Evolutionary conservation across 768 basidiomycete species (phyloP).

Genomic region (Pulveroboletus frians): DNA sequence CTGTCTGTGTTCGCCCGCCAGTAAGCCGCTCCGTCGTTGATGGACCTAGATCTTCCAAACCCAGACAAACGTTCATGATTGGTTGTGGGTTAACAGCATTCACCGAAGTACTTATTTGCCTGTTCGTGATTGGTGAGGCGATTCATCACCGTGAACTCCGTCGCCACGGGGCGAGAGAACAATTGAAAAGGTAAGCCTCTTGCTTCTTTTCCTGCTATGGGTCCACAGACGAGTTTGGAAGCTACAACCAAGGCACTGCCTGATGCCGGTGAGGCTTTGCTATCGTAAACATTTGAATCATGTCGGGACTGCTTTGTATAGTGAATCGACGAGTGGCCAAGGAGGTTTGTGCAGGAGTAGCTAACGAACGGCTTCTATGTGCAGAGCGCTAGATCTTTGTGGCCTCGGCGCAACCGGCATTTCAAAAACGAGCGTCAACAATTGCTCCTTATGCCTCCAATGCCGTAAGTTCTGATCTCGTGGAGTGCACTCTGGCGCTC

Average conservation of each 20-base stretch:
- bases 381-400: conserved; percentile 73
- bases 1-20: too few species aligned
- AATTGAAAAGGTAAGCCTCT: conserved; percentile 54
- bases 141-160: not conserved
- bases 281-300: not conserved
- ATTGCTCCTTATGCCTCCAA: conserved; percentile 71
- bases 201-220: not conserved
- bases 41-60: conserved; percentile 3
- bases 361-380: not conserved
- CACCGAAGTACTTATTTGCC: conserved; percentile 49
- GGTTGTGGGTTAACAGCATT: conserved; percentile 76
- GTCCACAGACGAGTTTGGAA: conserved; percentile 34
- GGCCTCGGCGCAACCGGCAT: conserved; percentile 76
- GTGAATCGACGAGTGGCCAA: conserved; percentile 73
- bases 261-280: conserved; percentile 55
- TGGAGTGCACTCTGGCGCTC: conserved; percentile 70
- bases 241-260: conserved; percentile 80
- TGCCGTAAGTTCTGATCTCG: conserved; percentile 60
- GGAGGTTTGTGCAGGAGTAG: conserved; percentile 27
- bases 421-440: conserved; percentile 81
- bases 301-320: conserved; percentile 65
- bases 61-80: conserved; percentile 50
- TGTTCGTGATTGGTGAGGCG: not conserved
- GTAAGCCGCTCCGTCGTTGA: not conserved
- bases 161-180: conserved; percentile 62